Base-by-base conservation (phyloP, 1,284 basidiomycete genomes). In the Stygiomarasmius scandens region DNA sequence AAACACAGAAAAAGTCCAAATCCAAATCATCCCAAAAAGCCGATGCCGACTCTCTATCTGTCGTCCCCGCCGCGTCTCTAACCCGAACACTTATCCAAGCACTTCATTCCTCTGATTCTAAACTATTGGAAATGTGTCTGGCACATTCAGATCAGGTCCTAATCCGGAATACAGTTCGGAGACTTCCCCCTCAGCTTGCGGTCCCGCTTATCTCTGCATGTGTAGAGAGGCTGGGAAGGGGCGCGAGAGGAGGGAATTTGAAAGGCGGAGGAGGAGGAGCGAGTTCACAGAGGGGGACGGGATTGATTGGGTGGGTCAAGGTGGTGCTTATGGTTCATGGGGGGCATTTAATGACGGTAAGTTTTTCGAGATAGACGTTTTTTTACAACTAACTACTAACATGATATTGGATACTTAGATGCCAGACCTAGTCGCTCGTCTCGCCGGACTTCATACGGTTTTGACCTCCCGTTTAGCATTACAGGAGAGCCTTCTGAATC, bases 1-100 rank as follows among this genome's bases (percentile, higher is more conserved):
- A 49, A 61, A 61, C 55, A 56, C 68, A 61, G 58, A 66, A 63
- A 55, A n/a, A n/a, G n/a, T n/a, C n/a, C n/a, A n/a, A n/a, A n/a
- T n/a, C n/a, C n/a, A n/a, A n/a, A n/a, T n/a, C n/a, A n/a, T n/a
- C n/a, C n/a, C n/a, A n/a, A n/a, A n/a, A n/a, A n/a, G n/a, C n/a
- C n/a, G n/a, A n/a, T n/a, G n/a, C n/a, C n/a, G n/a, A n/a, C n/a
- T n/a, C n/a, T n/a, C n/a, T n/a, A n/a, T 65, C 74, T n/a, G 75
- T 85, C 20, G 84, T 92, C 41, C 93, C 93, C 46, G 88, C 93
- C 1, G 88, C 90, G 59, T 97, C 96, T 1, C 84, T 99, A 54
- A 94, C 96, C 23, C 90, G 95, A 53, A 96, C 96, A 14, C 83
- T 99, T 49, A 93, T 96, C 51, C 97, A 99, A 75, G 96, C 97